Evolutionary conservation across 257 asterid genomes (phyloP).

Genomic region (Nicotiana tabacum): DNA sequence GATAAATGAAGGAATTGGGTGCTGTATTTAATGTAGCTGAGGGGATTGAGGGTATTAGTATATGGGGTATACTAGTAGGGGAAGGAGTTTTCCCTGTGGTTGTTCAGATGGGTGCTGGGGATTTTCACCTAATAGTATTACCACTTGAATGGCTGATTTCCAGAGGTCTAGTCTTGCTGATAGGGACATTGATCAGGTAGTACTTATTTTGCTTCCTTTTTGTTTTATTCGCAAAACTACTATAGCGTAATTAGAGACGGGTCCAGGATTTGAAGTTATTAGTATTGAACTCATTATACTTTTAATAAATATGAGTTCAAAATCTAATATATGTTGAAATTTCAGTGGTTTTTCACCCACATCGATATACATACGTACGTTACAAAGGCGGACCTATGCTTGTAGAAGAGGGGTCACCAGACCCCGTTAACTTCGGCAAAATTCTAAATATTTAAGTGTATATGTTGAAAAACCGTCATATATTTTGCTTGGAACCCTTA

Average conservation of each 20-base stretch:
- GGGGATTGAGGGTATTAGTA: slow-evolving; percentile 20
- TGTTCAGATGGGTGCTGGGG: slow-evolving; percentile 70
- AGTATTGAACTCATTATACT: too few species aligned
- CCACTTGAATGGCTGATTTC: slow-evolving; percentile 90
- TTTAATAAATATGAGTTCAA: too few species aligned
- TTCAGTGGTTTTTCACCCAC: too few species aligned
- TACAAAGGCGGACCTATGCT: too few species aligned
- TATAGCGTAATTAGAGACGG: background rate
- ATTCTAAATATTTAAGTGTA: too few species aligned
- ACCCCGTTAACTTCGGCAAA: too few species aligned
- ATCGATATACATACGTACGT: too few species aligned
- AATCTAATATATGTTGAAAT: too few species aligned
- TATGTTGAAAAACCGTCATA: too few species aligned
- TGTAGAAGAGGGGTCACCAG: too few species aligned
- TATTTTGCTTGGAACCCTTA: too few species aligned
- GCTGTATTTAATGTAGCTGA: slow-evolving; percentile 20
- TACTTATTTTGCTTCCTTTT: slow-evolving; percentile 17
- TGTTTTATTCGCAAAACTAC: background rate
- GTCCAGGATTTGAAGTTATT: background rate
- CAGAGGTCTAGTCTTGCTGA: slow-evolving; percentile 67
- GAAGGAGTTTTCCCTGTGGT: slow-evolving; percentile 21
- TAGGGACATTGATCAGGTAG: slow-evolving; percentile 91
- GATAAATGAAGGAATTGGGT: slow-evolving; percentile 35
- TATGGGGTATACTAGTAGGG: slow-evolving; percentile 46
- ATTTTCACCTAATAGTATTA: slow-evolving; percentile 38